Base-by-base conservation (phyloP, 306 rosid genomes). In the Adenanthera pavonina region DNA sequence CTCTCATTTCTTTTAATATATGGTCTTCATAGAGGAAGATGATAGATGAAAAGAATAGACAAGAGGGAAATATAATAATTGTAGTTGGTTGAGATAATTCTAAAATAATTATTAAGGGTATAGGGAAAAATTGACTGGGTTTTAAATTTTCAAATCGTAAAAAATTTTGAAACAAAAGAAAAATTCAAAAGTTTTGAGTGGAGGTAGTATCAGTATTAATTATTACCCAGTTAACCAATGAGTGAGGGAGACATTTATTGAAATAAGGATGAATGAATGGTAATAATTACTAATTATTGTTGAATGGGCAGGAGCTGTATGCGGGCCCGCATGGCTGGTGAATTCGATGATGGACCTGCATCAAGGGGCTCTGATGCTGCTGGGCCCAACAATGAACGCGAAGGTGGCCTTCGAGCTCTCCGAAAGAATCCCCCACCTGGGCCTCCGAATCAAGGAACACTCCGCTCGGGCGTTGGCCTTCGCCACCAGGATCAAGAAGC, bases 351-450 rank as follows among this genome's bases (percentile, higher is more conserved):
- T 95, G 99, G 92, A 93, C 59, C 90, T 95, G 0, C 97, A 92
- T n/a, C 99, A 95, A 81, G 98, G 99, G 3, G 52, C 97, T 7
- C 80, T 95, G 15, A 93, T 95, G 99, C 84, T 95, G 7, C 62
- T 93, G 41, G 99, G 99, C 3, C 99, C 99, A 11, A 95, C 99
- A 4, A 93, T 95, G 99, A 93, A 95, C 68, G 57, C 99, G 1
- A 95, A 95, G 78, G 92, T 95, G 5, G 99, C 99, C 6, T 95
- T 91, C 9, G 99, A 95, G 61, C 91, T 95, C 0, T 83, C 99
- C 0, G 97, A 93, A 81, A 87, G 99, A 79, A 84, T 95, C 48
- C 98, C 99, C 0, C 99, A 95, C 62, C 73, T 92, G 72, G 91
- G 87, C 1, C 66, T 93, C 5, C 84, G 98, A 34, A 92, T 95